Evolutionary conservation across 305 asterid genomes (phyloP), one percentile per base, ranked within the genome.

Genomic region (Nicotiana rustica): DNA sequence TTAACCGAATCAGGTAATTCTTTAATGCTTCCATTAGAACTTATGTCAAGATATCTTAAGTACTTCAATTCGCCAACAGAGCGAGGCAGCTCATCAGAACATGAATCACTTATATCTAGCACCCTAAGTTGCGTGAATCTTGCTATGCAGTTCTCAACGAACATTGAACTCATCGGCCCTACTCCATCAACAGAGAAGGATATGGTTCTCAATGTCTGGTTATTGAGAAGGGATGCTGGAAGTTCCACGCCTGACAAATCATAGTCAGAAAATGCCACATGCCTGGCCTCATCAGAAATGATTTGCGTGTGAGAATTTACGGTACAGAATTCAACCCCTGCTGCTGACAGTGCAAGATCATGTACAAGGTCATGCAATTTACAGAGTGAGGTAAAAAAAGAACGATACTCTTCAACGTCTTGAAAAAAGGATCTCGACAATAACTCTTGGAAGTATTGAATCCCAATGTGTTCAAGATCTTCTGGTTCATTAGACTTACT

Each of bases 311-410:
- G 75, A 49, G 82, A 62, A 7, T 12, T 19, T 19, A 79, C 29
- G 4, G 47, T 41, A 60, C 73, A 61, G 41, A 41, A 79, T 47
- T 79, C 82, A 61, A 10, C 2, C 47, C 75, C 75, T 62, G 82
- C 82, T 31, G 25, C 62, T 61, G 82, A 79, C 9, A 19, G 41
- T 62, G 98, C 96, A 92, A 94, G 83, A 85, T 94, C 98, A 80
- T 94, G 92, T 78, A 92, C 91, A 76, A 94, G 93, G 79, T 94
- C 98, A 65, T 92, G 98, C 95, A 94, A 89, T 62, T 8, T 79
- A 57, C 82, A 78, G 55, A 47, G 44, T 62, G 62, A 62, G 60
- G 73, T 62, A 31, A 6, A 62, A 36, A 62, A 3, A 1, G 61
- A 62, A 79, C 29, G 15, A 79, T 47, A 79, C 73, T 90, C 90